Base-by-base conservation (phyloP, 495 filamentous ascomycete species). In the Lineolata rhizophorae region DNA sequence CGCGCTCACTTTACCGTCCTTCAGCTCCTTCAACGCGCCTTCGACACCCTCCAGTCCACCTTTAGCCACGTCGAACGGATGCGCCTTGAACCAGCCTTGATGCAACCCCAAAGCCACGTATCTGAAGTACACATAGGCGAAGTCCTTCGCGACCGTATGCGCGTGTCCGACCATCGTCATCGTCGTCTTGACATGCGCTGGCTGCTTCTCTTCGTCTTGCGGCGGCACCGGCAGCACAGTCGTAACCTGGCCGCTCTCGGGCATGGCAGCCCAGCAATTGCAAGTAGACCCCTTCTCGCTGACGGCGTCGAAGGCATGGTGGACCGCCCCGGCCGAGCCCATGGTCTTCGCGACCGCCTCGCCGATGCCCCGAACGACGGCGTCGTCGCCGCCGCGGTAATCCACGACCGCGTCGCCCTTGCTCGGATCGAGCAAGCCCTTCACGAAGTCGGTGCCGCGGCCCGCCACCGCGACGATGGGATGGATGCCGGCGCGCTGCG, bases 381-480 rank as follows among this genome's bases (percentile, higher is more conserved):
- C 56, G 0, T 60, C 60, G 28, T 67, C 51, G 8, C 70, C 68
- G 0, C 55, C 48, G 13, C 76, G 71, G 43, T 85, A 83, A 52
- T 83, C 77, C 32, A 83, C 40, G 12, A 82, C 53, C 0, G 54
- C 48, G 43, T 85, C 78, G 29, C 78, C 77, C 46, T 74, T 76
- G 32, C 40, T 41, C 21, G 44, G 46, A 45, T 76, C 68, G 25
- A 85, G 58, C 20, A 80, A 47, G 0, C 42, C 48, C 44, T 67
- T 57, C 1, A 80, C 70, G 40, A 64, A 66, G 3, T 61, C 25
- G 9, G 44, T 48, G 6, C 67, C 65, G 13, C 53, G 52, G 1
- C 76, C 76, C 1, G 76, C 76, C 3, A 84, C 55, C 22, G 52
- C 65, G 34, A 82, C 70, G n/a, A 82, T 37, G 0, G 76, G 77